Base-by-base conservation (phyloP, 139 green algal genomes). In the Coccomyxa sp. region DNA sequence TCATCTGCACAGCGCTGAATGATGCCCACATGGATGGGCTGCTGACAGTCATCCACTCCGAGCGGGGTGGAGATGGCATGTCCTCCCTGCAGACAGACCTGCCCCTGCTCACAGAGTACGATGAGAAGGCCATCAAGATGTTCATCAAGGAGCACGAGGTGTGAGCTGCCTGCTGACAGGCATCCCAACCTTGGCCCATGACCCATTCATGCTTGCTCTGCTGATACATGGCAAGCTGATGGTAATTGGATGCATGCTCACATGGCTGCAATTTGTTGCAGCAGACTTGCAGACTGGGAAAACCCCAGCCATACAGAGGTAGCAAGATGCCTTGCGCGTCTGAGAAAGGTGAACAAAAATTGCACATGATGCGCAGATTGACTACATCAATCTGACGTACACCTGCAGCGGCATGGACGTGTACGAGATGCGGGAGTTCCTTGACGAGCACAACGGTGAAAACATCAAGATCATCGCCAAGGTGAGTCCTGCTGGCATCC, bases 391-490 rank as follows among this genome's bases (percentile, higher is more conserved):
- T 2, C 55, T 89, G 10, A 83, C 81, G 0, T 82, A 73, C 78
- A 82, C 75, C 8, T 50, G 76, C 31, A 58, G 36, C 27, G 79
- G 39, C 2, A 75, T 74, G 4, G 88, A 93, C 73, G 76, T 92
- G 73, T 41, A 75, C 2, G 68, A 64, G 50, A 50, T 82, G 78
- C 79, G 88, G 16, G 78, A 83, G 1, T 78, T 86, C 36, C 77
- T 93, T 34, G 84, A 91, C 70, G n/a, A 83, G 44, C 39, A 88
- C 33, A 85, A 82, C 39, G 76, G 93, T 73, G 54, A 35, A 10
- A 58, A 86, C 39, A 89, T 86, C 36, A 91, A 93, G 70, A 89
- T 98, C 39, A 80, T 97, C 29, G 91, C 92, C 84, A 97, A 97
- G 89, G 90, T 96, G 22, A 64, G 70, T 34, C 10, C 10, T 44